Evolutionary conservation across 768 basidiomycete genomes (phyloP).

Genomic region (Auriscalpium vulgare): DNA sequence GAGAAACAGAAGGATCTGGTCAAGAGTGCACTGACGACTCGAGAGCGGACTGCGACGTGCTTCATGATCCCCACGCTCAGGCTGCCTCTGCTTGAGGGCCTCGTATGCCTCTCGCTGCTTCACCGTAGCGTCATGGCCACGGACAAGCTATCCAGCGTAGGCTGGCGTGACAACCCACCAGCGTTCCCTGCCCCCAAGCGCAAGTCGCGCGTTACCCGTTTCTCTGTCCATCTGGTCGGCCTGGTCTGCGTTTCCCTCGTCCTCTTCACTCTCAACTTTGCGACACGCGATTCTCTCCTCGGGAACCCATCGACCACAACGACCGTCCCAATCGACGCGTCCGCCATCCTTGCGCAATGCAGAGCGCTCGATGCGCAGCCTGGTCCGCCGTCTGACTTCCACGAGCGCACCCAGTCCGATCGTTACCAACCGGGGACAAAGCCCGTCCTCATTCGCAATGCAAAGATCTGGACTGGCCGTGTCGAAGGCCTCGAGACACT

Average conservation of each 20-base stretch:
- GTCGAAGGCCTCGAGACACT: conserved; percentile 48
- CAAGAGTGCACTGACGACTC: no score
- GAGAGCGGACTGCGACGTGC: no score
- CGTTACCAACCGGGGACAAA: conserved; percentile 46
- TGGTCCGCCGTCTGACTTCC: conserved; percentile 29
- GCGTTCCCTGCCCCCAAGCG: no score
- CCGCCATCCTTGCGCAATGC: conserved; percentile 27
- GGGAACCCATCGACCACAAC: background rate
- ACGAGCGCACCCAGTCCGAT: conserved; percentile 36
- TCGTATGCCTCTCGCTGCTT: no score
- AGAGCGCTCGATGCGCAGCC: conserved; percentile 26
- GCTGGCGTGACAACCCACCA: no score
- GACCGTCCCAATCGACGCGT: conserved; percentile 2
- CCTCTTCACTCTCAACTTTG: background rate
- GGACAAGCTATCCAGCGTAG: no score
- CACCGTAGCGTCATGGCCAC: no score
- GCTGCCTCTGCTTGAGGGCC: no score
- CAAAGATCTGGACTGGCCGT: conserved; percentile 71
- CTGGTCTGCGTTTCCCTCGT: background rate
- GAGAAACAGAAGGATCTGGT: no score
- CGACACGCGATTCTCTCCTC: background rate
- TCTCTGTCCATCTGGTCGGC: no score
- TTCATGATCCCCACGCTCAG: no score
- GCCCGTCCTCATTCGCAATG: conserved; percentile 54
- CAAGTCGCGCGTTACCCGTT: no score